Evolutionary conservation across 2,329 filamentous ascomycete species (phyloP).

Genomic region (Cladosporium sp.): DNA sequence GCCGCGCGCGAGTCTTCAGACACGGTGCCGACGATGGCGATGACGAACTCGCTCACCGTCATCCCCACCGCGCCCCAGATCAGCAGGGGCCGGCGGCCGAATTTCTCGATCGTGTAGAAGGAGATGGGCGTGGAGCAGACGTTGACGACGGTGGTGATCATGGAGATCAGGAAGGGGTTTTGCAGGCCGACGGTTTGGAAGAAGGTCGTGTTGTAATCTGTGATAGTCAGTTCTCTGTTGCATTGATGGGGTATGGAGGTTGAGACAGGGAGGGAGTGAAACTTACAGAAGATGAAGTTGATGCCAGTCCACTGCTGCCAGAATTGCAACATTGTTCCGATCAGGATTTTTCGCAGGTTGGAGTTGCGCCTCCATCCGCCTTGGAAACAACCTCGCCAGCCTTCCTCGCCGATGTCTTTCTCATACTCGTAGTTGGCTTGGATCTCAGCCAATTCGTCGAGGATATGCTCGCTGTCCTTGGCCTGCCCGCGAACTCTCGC

Average conservation of each 20-base stretch:
- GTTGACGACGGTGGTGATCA: constrained; percentile 87
- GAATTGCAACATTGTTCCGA: constrained; percentile 45
- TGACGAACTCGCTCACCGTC: constrained; percentile 81
- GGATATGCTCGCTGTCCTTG: constrained; percentile 66
- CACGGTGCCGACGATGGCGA: constrained; percentile 60
- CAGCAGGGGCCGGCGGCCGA: constrained; percentile 76
- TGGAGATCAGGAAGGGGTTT: constrained; percentile 77
- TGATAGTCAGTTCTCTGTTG: background rate
- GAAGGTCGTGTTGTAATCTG: constrained; percentile 67
- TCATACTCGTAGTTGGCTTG: constrained; percentile 88
- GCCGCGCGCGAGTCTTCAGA: constrained; percentile 46
- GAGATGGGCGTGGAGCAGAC: constrained; percentile 80
- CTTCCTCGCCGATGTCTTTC: constrained; percentile 58
- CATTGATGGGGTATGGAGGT: background rate
- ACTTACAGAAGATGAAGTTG: constrained; percentile 70
- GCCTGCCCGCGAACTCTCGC: constrained; percentile 71
- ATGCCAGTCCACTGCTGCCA: constrained; percentile 69
- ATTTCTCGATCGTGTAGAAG: constrained; percentile 80
- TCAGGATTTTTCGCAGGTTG: constrained; percentile 45
- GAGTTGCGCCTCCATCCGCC: constrained; percentile 51
- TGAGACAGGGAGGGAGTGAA: too few relatives aligned
- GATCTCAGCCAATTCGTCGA: constrained; percentile 77
- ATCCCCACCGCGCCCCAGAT: constrained; percentile 76
- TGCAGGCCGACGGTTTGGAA: constrained; percentile 71
- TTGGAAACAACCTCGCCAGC: constrained; percentile 51